Evolutionary conservation across 257 asterid species (phyloP).

Genomic region (Solanum dulcamara): DNA sequence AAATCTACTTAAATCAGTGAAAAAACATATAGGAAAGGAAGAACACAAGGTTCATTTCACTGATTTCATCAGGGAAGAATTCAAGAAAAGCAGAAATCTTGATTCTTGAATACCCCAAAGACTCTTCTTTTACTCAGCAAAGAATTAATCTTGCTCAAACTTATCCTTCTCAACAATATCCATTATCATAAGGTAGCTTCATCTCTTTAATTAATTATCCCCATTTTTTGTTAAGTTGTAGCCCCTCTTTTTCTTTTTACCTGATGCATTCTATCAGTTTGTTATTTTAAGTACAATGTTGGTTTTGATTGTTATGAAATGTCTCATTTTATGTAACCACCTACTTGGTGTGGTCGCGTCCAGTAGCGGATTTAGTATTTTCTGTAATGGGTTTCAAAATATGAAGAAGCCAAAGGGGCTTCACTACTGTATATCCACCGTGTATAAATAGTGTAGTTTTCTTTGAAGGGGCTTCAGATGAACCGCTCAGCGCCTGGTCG

Average conservation of each 20-base stretch:
- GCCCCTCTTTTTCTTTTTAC: background rate
- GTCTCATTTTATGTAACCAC: background rate
- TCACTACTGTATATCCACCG: too few species aligned
- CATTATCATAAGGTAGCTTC: conserved; percentile 73
- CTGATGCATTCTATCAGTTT: background rate
- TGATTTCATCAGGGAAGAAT: conserved; percentile 58
- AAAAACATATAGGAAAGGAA: conserved; percentile 54
- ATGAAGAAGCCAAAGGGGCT: background rate
- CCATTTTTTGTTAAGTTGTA: background rate
- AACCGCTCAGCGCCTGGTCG: background rate
- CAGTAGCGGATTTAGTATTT: background rate
- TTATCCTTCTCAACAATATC: conserved; percentile 57
- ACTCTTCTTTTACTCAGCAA: conserved; percentile 19
- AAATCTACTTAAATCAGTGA: conserved; percentile 55
- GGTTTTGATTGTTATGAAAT: background rate
- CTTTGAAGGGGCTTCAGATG: too few species aligned
- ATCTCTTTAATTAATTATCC: background rate
- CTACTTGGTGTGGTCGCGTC: background rate
- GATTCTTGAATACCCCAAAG: background rate
- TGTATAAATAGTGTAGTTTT: background rate
- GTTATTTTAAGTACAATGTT: background rate
- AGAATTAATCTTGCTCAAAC: conserved; percentile 54
- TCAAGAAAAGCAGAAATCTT: conserved; percentile 15
- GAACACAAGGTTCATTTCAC: conserved; percentile 51
- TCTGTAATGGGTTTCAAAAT: background rate